phyloP scores from a whole-genome alignment of 805 yeast genomes.

The Kodamaea fukazawae region DNA sequence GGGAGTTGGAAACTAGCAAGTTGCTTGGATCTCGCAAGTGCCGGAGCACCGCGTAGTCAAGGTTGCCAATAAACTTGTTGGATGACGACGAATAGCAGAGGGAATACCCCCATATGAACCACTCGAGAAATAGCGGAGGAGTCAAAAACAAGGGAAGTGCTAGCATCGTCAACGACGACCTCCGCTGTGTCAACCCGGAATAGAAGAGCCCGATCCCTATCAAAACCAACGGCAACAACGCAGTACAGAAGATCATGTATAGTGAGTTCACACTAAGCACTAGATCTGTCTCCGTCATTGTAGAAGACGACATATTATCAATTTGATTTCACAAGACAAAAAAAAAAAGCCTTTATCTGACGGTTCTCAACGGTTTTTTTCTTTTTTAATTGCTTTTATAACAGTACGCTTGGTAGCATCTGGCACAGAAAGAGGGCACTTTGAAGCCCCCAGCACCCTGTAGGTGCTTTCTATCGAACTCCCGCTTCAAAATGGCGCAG shows the following conservation, averaged over 20 bases:
- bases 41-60: constrained; percentile 16
- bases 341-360: constrained; percentile 12
- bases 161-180: constrained; percentile 41
- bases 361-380: constrained; percentile 11
- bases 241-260: constrained; percentile 36
- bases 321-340: constrained; percentile 4
- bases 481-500: constrained; percentile 55
- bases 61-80: constrained; percentile 28
- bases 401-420: constrained; percentile 20
- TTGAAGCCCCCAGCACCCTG: constrained; percentile 3
- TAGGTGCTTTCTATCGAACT: constrained; percentile 36
- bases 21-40: constrained; percentile 20
- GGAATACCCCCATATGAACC: constrained; percentile 47
- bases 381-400: constrained; percentile 10
- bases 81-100: constrained; percentile 35
- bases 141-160: constrained; percentile 32
- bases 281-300: constrained; percentile 8
- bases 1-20: constrained; percentile 28
- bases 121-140: constrained; percentile 36
- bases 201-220: constrained; percentile 40
- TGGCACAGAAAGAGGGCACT: constrained; percentile 16
- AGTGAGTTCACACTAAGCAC: constrained; percentile 22
- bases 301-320: constrained; percentile 4
- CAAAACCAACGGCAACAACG: constrained; percentile 29
- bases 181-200: constrained; percentile 42